phyloP scores from a whole-genome alignment of 1,284 basidiomycete species.

The Rhodotorula sp. region DNA sequence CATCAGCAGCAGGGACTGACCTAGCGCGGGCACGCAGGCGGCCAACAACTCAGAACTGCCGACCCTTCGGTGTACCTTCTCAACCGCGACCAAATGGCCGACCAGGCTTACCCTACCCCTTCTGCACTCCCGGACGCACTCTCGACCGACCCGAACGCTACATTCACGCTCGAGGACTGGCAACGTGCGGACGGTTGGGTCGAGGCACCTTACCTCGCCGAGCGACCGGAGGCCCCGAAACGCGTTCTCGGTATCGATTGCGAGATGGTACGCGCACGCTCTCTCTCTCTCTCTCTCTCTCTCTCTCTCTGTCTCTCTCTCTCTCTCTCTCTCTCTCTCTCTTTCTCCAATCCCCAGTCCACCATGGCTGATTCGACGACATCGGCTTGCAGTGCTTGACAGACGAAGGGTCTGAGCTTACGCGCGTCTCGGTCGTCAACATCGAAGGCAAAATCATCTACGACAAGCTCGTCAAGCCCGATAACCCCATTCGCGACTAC shows the following conservation, averaged over 20 bases:
- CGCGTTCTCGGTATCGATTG: slow-evolving; percentile 67
- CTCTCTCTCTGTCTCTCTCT: neutral
- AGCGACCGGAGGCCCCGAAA: slow-evolving; percentile 44
- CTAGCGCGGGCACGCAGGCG: slow-evolving; percentile 11
- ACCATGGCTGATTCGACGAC: neutral
- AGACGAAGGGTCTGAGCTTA: slow-evolving; percentile 79
- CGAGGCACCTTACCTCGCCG: slow-evolving; percentile 61
- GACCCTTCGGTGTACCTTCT: slow-evolving; percentile 70
- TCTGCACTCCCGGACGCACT: slow-evolving; percentile 76
- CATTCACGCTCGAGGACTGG: slow-evolving; percentile 38
- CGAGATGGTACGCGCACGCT: slow-evolving; percentile 70
- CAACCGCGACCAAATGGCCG: slow-evolving; percentile 76
- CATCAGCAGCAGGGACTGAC: neutral
- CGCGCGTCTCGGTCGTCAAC: slow-evolving; percentile 78
- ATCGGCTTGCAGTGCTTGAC: slow-evolving; percentile 65
- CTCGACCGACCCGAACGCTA: slow-evolving; percentile 52
- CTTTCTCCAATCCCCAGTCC: too few species aligned
- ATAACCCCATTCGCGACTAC: slow-evolving; percentile 77
- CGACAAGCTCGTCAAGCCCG: slow-evolving; percentile 81
- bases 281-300: neutral
- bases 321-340: neutral
- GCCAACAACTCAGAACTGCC: slow-evolving; percentile 48
- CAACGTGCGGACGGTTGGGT: slow-evolving; percentile 52
- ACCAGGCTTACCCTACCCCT: slow-evolving; percentile 85
- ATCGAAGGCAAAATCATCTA: slow-evolving; percentile 67